Evolutionary conservation across 257 asterid genomes (phyloP), one percentile per base, ranked within the genome.

Genomic region (Datura wrightii): DNA sequence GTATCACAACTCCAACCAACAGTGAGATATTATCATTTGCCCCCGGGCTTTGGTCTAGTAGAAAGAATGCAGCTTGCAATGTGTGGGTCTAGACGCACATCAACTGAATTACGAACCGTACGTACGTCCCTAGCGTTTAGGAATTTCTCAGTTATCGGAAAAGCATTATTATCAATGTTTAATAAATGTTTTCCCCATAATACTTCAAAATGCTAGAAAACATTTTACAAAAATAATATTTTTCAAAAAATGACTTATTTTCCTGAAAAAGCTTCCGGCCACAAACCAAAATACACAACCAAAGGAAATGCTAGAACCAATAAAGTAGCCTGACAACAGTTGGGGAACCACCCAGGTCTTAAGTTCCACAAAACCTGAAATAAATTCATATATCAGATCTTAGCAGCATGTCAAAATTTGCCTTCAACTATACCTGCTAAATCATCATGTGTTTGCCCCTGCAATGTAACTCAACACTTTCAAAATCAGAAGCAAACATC

Each of bases 401-500:
- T 7, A 66, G 50, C 76, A 66, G 76, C 50, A 6, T 66, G 74
- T 36, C 24, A 66, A 58, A 14, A 37, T 37, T 34, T 44, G 8
- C 34, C 50, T n/a, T 39, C 11, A 24, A 41, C 34, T 1, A 15
- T 69, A 69, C 79, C 9, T 18, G 53, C 46, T 42, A 69, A 39
- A 69, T 69, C 79, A 66, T 66, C 24, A 67, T 39, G 6, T 14
- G n/a, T 48, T 74, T 31, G 48, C 10, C 80, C 56, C 42, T 46
- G 80, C 80, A 24, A 44, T 71, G 79, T 42, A 71, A n/a, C 56
- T 71, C 19, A 76, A 48, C 37, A 44, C 1, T 4, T 44, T 71
- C 79, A 10, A 44, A 71, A 71, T n/a, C 63, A 31, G 31, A 50
- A 4, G 48, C 82, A 14, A 53, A 78, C 82, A 78, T 78, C 31